Percentiles rank a stretch among this genome's conserved stretches.
Conservation (phyloP, 2,329 filamentous ascomycete species). For the Colletotrichum trifolii region DNA sequence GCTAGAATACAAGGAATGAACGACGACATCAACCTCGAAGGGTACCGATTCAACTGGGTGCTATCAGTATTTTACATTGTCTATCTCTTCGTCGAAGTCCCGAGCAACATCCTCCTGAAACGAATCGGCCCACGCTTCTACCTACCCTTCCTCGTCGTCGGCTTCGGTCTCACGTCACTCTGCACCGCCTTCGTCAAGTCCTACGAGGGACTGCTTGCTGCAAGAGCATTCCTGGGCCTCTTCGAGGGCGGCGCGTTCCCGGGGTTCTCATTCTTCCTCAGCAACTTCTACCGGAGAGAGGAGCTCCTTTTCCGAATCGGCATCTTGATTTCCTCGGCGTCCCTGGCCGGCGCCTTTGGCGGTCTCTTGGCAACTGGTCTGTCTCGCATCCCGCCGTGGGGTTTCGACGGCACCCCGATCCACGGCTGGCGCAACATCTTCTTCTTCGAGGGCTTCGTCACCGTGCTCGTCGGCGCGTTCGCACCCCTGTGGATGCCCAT, state of each 20-base stretch:
- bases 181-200: constrained; percentile 63
- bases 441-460: constrained; percentile 71
- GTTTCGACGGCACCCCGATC: constrained; percentile 53
- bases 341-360: constrained; percentile 67
- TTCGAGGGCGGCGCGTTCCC: constrained; percentile 70
- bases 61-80: constrained; percentile 69
- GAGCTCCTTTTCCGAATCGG: constrained; percentile 67
- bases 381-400: constrained; percentile 63
- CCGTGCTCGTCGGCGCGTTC: constrained; percentile 56
- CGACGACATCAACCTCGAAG: constrained; percentile 58
- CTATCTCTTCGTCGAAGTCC: constrained; percentile 66
- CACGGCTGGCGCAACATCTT: constrained; percentile 70
- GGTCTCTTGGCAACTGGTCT: constrained; percentile 66
- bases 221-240: constrained; percentile 61
- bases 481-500: constrained; percentile 65
- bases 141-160: constrained; percentile 64
- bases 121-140: constrained; percentile 62
- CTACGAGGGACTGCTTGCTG: constrained; percentile 58
- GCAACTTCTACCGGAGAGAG: constrained; percentile 65
- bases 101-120: constrained; percentile 67
- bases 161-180: constrained; percentile 66
- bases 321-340: constrained; percentile 66
- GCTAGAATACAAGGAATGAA: constrained; percentile 66
- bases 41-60: constrained; percentile 67
- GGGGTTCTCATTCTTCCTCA: constrained; percentile 66